Conservation (phyloP, 2,329 filamentous ascomycete species). For the Pseudogymnoascus sp. region DNA sequence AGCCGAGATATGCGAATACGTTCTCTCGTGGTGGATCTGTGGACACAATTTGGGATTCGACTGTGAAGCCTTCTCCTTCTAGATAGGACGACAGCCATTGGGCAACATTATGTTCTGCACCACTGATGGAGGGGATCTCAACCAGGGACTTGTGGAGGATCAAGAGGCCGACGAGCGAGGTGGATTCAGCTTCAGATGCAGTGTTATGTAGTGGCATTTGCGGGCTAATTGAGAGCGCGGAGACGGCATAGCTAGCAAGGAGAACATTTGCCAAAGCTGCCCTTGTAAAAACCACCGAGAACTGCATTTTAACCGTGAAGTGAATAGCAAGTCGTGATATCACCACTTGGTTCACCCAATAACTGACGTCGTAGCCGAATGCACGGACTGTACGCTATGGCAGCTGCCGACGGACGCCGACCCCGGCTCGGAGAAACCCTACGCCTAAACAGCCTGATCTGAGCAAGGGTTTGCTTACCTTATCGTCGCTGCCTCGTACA, state of each 20-base stretch:
- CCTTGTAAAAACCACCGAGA: neutral
- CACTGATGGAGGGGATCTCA: constrained; percentile 52
- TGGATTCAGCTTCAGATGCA: constrained; percentile 11
- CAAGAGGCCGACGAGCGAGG: constrained; percentile 36
- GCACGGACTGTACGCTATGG: constrained; percentile 1
- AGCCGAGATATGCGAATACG: constrained; percentile 50
- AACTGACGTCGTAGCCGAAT: neutral
- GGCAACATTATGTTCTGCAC: constrained; percentile 50
- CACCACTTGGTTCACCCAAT: neutral
- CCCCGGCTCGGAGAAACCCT: constrained; percentile 4
- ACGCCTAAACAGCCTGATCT: constrained; percentile 9
- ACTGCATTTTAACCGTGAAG: neutral
- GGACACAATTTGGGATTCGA: constrained; percentile 46
- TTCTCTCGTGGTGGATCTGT: constrained; percentile 37
- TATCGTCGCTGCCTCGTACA: neutral
- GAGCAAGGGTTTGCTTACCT: constrained; percentile 8
- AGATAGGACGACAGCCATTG: constrained; percentile 51
- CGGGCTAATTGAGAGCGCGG: constrained; percentile 12
- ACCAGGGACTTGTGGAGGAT: constrained; percentile 55
- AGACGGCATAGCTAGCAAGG: constrained; percentile 12
- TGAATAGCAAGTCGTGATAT: constrained; percentile 1
- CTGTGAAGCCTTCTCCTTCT: constrained; percentile 47
- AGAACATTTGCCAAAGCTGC: constrained; percentile 11
- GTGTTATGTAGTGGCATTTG: constrained; percentile 15
- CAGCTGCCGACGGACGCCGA: neutral